Evolutionary conservation across 129 eudicot genomes (phyloP).

Genomic region (Flaveria sonorensis): DNA sequence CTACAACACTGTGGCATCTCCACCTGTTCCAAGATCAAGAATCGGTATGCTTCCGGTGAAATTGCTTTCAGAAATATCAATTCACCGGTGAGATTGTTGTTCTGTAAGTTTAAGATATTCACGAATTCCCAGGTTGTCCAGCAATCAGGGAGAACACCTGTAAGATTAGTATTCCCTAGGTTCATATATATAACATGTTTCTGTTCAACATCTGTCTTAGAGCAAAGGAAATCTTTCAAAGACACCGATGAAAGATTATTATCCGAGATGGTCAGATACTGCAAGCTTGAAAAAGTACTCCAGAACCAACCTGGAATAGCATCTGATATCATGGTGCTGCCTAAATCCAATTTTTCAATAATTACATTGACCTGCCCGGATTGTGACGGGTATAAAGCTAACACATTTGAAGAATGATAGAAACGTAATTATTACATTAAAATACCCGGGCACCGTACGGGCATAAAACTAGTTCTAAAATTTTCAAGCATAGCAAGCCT

Average conservation of each 20-base stretch:
- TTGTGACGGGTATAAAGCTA: too few relatives aligned
- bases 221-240: slow-evolving; percentile 35
- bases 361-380: too few relatives aligned
- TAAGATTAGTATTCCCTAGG: slow-evolving; percentile 35
- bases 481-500: too few relatives aligned
- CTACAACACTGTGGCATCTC: slow-evolving; percentile 13
- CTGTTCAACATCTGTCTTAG: slow-evolving; percentile 10
- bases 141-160: slow-evolving; percentile 48
- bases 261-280: slow-evolving; percentile 32
- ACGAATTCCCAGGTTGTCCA: slow-evolving; percentile 34
- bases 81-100: slow-evolving; percentile 34
- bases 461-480: too few relatives aligned
- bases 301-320: slow-evolving; percentile 41
- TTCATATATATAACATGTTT: slow-evolving; percentile 31
- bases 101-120: slow-evolving; percentile 24
- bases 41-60: slow-evolving; percentile 33
- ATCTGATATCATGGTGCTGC: slow-evolving; percentile 31
- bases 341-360: slow-evolving; percentile 33
- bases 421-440: too few relatives aligned
- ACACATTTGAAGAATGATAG: too few relatives aligned
- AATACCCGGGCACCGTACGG: too few relatives aligned
- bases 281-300: slow-evolving; percentile 19
- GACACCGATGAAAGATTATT: slow-evolving; percentile 40
- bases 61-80: slow-evolving; percentile 41
- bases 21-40: slow-evolving; percentile 26